A percentile compares a stretch with the other conserved stretches of the same genome.
These are phyloP conservation scores for Suhomyces faveliae DNA, from an alignment of 805 yeast genomes.

Conservation along the genomic window DNA sequence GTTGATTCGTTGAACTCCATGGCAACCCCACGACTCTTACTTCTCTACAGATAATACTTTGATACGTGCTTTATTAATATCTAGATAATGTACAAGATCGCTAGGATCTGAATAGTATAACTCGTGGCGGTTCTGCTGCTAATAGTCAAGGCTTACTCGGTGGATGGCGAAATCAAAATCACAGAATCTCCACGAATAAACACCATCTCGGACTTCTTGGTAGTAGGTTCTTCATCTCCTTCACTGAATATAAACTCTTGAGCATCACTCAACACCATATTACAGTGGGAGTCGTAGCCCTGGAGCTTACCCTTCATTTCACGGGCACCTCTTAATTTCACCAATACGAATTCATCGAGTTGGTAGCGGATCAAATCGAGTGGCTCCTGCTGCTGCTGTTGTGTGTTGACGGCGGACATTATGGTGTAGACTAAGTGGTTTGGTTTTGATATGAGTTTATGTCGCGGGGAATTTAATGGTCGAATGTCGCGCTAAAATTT, in stretches of 20 bases:
- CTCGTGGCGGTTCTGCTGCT: not conserved
- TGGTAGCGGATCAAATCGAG: conserved; percentile 83
- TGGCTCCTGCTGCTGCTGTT: conserved; percentile 57
- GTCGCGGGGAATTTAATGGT: not conserved
- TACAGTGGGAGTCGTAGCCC: conserved; percentile 95
- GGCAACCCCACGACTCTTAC: too few species aligned
- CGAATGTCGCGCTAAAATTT: conserved; percentile 9
- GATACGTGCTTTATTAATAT: not conserved
- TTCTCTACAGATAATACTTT: too few species aligned
- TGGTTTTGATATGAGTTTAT: not conserved
- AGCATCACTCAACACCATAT: conserved; percentile 91
- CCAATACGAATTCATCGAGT: conserved; percentile 81
- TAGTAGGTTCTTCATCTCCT: conserved; percentile 39
- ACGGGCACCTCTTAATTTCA: conserved; percentile 91
- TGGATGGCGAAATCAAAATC: conserved; percentile 62
- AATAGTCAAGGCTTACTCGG: conserved; percentile 11
- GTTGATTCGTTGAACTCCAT: too few species aligned
- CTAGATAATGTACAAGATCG: conserved; percentile 1
- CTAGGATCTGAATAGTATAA: not conserved
- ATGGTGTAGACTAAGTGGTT: not conserved
- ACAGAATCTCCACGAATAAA: conserved; percentile 98
- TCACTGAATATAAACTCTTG: conserved; percentile 72
- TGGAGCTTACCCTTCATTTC: conserved; percentile 88
- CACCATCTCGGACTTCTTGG: conserved; percentile 77
- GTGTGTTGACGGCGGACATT: conserved; percentile 35